A percentile compares a stretch with the other conserved stretches of the same genome.
Evolutionary conservation across 2,329 filamentous ascomycete species (phyloP).

Genomic region (Trichoderma afroharzianum): DNA sequence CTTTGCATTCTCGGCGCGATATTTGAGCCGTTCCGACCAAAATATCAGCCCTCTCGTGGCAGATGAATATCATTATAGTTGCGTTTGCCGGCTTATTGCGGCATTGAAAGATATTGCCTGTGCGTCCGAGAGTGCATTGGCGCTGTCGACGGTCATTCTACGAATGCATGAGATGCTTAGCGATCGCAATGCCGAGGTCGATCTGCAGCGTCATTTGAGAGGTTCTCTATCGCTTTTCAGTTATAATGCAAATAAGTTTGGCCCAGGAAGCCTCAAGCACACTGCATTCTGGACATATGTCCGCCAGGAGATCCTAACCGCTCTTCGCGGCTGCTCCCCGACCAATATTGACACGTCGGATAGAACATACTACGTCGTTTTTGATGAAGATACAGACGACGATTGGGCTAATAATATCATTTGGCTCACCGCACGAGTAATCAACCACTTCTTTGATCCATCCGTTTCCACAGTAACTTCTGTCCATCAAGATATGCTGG

Average conservation of each 20-base stretch:
- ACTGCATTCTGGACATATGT: slow-evolving; percentile 17
- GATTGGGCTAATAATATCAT: slow-evolving; percentile 14
- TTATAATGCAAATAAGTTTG: slow-evolving; percentile 3
- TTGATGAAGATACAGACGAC: slow-evolving; percentile 7
- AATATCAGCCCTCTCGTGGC: background rate
- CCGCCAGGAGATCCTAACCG: slow-evolving; percentile 11
- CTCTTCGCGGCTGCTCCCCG: slow-evolving; percentile 2
- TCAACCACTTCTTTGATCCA: slow-evolving; percentile 5
- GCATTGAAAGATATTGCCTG: slow-evolving; percentile 10
- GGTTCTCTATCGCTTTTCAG: slow-evolving; percentile 10
- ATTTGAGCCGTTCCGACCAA: background rate
- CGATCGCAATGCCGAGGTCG: background rate
- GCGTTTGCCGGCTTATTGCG: slow-evolving; percentile 4
- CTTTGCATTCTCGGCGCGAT: slow-evolving; percentile 9
- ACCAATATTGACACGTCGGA: slow-evolving; percentile 14
- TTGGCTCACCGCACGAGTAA: slow-evolving; percentile 12
- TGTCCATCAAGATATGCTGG: background rate
- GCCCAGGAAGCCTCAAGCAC: slow-evolving; percentile 3
- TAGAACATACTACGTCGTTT: slow-evolving; percentile 6
- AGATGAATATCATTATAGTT: slow-evolving; percentile 9
- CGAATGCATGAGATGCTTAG: slow-evolving; percentile 14
- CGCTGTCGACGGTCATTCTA: slow-evolving; percentile 14
- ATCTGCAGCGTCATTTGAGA: slow-evolving; percentile 6
- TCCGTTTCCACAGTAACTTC: background rate
- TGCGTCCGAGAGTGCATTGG: slow-evolving; percentile 9